Evolutionary conservation across 495 filamentous ascomycete genomes (phyloP).

Genomic region (Hypoxylon rickii): DNA sequence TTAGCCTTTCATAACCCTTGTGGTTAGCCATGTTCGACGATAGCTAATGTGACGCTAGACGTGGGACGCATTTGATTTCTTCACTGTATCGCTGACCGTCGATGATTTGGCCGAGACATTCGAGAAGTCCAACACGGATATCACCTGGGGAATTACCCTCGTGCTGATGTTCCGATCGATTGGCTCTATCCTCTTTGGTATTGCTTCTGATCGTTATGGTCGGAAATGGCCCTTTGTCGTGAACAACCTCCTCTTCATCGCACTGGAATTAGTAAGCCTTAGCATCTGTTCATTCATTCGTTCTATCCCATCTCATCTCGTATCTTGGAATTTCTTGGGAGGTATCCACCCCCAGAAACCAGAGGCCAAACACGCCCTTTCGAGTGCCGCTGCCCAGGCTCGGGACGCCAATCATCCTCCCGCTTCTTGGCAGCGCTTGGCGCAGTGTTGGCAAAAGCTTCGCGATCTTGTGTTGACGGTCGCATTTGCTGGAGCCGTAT

Average conservation of each 20-base stretch:
- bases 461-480: slow-evolving; percentile 14
- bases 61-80: slow-evolving; percentile 92
- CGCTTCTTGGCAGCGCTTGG: slow-evolving; percentile 38
- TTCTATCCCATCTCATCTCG: slow-evolving; percentile 5
- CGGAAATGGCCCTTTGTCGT: slow-evolving; percentile 88
- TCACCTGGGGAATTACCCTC: slow-evolving; percentile 89
- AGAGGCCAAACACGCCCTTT: slow-evolving; percentile 18
- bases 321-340: slow-evolving; percentile 14
- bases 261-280: slow-evolving; percentile 65
- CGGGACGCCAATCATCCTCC: slow-evolving; percentile 19
- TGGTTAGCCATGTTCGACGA: slow-evolving; percentile 2
- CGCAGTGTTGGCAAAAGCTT: slow-evolving; percentile 42
- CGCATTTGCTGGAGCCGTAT: not conserved
- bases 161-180: slow-evolving; percentile 81
- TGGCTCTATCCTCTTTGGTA: slow-evolving; percentile 74
- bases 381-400: slow-evolving; percentile 12
- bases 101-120: slow-evolving; percentile 69
- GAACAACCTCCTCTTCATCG: slow-evolving; percentile 81
- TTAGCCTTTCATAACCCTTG: slow-evolving; percentile 1
- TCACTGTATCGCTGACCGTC: slow-evolving; percentile 82
- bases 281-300: not conserved
- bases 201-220: slow-evolving; percentile 81
- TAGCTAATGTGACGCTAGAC: slow-evolving; percentile 46
- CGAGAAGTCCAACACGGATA: slow-evolving; percentile 68
- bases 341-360: slow-evolving; percentile 13